Conservation (phyloP, 164 flowering plant species). For the Sextonia rubra region DNA sequence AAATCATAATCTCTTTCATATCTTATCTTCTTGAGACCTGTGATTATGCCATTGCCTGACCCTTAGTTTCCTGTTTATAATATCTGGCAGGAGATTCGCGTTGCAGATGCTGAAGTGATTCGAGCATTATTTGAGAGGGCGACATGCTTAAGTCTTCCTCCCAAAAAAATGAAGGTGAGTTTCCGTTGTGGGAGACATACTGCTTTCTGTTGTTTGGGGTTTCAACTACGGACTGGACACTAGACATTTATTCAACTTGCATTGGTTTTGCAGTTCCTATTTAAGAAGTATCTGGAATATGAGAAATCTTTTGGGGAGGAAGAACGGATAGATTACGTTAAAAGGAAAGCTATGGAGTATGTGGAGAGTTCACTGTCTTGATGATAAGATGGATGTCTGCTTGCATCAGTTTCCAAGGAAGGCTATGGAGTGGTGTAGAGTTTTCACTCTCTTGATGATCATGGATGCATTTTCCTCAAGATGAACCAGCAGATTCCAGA, state of each 20-base stretch:
- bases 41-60: no score
- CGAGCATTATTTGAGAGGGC: conserved; percentile 89
- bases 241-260: not conserved
- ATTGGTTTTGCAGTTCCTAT: conserved; percentile 59
- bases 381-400: not conserved
- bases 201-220: not conserved
- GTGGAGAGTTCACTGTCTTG: conserved; percentile 36
- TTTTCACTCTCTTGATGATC: not conserved
- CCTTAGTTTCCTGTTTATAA: not conserved
- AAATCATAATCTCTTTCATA: not conserved
- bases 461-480: not conserved
- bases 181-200: not conserved
- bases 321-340: conserved; percentile 60
- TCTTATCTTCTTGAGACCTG: not conserved
- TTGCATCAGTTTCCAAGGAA: no score
- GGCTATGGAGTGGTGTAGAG: not conserved
- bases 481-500: no score
- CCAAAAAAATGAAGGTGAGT: conserved; percentile 77
- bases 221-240: not conserved
- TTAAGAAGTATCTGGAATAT: conserved; percentile 72
- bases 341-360: conserved; percentile 73
- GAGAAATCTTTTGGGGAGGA: conserved; percentile 77
- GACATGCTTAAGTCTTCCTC: conserved; percentile 62
- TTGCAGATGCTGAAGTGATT: conserved; percentile 63
- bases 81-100: conserved; percentile 63